Evolutionary conservation across 2,329 filamentous ascomycete genomes (phyloP).

Genomic region (Colletotrichum tamarilloi): DNA sequence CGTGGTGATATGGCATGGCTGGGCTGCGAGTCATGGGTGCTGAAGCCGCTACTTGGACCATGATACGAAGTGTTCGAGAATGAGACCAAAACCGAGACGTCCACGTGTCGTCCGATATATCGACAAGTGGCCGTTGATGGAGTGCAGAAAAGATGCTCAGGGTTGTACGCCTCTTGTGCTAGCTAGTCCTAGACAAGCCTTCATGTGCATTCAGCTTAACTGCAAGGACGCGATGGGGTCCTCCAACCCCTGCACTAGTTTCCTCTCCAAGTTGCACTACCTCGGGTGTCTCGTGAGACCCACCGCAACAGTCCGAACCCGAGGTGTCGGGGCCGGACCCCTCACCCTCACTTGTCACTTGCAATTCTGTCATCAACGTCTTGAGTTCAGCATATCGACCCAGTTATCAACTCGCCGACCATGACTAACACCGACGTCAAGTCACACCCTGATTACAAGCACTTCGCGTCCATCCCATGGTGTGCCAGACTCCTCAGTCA

Average conservation of each 20-base stretch:
- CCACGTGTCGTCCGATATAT: background rate
- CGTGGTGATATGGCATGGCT: accelerated
- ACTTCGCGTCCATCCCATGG: constrained; percentile 52
- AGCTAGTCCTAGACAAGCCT: background rate
- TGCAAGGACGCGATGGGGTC: background rate
- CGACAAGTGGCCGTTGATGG: background rate
- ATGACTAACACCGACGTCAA: constrained; percentile 13
- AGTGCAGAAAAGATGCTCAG: background rate
- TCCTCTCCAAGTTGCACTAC: background rate
- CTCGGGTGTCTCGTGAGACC: background rate
- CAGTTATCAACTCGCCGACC: background rate
- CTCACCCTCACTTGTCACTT: background rate
- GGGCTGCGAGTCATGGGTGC: background rate
- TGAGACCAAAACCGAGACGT: background rate
- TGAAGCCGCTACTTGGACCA: too few species aligned
- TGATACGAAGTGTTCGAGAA: background rate
- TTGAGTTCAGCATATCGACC: background rate
- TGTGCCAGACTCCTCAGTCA: constrained; percentile 44
- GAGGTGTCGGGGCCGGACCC: background rate
- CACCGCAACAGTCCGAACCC: background rate
- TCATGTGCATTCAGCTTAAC: background rate
- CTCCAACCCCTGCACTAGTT: background rate
- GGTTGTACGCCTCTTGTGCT: background rate
- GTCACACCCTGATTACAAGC: constrained; percentile 26
- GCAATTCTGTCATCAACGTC: background rate